Percentiles rank a stretch among this genome's conserved stretches.
Conservation (phyloP, 2,329 filamentous ascomycete genomes). For the Botrytis paeoniae region DNA sequence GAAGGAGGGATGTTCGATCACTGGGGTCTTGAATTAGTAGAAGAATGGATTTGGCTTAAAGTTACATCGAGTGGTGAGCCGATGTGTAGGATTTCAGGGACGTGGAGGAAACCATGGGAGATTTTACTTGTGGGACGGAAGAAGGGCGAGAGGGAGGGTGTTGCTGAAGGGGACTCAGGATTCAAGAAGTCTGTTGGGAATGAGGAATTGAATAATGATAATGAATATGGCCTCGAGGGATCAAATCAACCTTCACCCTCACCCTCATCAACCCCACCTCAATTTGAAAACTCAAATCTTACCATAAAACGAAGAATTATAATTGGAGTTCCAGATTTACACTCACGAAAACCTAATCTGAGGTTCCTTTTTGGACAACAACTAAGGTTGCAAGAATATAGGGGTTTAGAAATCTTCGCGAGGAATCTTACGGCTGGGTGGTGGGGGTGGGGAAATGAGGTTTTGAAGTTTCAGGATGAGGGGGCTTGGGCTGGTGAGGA, state of each 20-base stretch:
- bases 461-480: conserved; percentile 63
- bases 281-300: background rate
- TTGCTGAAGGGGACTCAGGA: background rate
- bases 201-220: conserved; percentile 39
- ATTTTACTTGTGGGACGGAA: conserved; percentile 57
- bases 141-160: background rate
- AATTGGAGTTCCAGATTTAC: conserved; percentile 68
- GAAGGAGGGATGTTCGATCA: conserved; percentile 57
- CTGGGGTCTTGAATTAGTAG: conserved; percentile 63
- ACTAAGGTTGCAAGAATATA: conserved; percentile 48
- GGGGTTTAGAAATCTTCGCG: conserved; percentile 73
- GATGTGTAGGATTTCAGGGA: conserved; percentile 48
- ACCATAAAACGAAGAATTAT: conserved; percentile 46
- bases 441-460: conserved; percentile 77
- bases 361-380: conserved; percentile 56
- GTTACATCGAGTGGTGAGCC: conserved; percentile 63
- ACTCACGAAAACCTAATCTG: conserved; percentile 76
- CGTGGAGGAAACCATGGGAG: conserved; percentile 76
- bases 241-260: background rate
- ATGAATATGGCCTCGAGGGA: background rate
- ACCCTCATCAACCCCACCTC: background rate
- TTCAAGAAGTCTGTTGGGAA: conserved; percentile 36
- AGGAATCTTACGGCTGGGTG: conserved; percentile 71
- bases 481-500: conserved; percentile 42
- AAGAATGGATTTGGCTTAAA: conserved; percentile 81